These are phyloP conservation scores for Phoenix dactylifera DNA, from an alignment of 176 grass and related monocot genomes.

Conservation along the genomic window DNA sequence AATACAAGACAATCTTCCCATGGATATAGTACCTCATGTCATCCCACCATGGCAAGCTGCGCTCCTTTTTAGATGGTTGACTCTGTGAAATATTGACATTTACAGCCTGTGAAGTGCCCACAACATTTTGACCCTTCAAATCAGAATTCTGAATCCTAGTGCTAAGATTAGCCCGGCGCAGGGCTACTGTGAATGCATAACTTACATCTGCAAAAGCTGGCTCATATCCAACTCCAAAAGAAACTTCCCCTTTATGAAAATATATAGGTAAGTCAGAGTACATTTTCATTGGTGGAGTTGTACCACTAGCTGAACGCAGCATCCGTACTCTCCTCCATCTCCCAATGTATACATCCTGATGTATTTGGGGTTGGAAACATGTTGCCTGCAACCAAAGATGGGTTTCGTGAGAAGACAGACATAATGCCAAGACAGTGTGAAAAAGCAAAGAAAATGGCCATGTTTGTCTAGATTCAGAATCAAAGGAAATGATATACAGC, in stretches of 20 bases:
- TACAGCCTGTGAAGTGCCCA: not conserved
- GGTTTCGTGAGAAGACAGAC: no score
- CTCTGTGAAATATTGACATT: constrained; percentile 12
- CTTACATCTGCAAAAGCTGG: constrained; percentile 98
- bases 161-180: constrained; percentile 81
- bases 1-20: constrained; percentile 77
- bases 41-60: constrained; percentile 99
- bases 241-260: constrained; percentile 90
- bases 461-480: no score
- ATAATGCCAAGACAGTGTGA: no score
- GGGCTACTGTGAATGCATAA: constrained; percentile 90
- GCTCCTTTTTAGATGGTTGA: constrained; percentile 73
- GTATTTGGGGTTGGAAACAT: constrained; percentile 98
- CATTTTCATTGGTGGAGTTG: constrained; percentile 95
- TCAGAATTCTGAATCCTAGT: constrained; percentile 34
- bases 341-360: constrained; percentile 90
- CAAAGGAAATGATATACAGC: no score
- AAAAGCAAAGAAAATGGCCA: no score
- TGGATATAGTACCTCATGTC: constrained; percentile 97
- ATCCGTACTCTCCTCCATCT: constrained; percentile 86
- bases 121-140: constrained; percentile 6
- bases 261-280: constrained; percentile 93
- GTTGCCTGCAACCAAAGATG: constrained; percentile 58
- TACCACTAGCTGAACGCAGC: constrained; percentile 96
- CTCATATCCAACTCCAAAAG: constrained; percentile 98